Evolutionary conservation across 208 protist genomes (phyloP).

Genomic region (Trypanosoma avium): DNA sequence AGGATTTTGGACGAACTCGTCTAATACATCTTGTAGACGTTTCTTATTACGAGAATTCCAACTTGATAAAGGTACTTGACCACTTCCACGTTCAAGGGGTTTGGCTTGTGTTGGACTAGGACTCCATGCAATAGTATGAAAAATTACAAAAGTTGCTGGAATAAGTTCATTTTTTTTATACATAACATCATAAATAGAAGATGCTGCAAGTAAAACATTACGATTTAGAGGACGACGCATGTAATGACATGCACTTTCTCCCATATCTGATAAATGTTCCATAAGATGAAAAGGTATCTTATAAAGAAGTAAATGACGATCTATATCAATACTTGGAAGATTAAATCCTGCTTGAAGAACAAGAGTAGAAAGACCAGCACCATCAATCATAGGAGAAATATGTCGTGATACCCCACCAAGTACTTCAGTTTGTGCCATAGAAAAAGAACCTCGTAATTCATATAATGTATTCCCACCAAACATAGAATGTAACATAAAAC

Average conservation of each 20-base stretch:
- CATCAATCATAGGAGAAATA: slow-evolving; percentile 90
- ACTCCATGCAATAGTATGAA: slow-evolving; percentile 90
- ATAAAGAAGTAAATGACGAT: slow-evolving; percentile 86
- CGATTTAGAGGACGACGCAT: slow-evolving; percentile 62
- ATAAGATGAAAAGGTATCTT: slow-evolving; percentile 90
- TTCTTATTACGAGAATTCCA: slow-evolving; percentile 75
- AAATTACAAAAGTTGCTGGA: slow-evolving; percentile 91
- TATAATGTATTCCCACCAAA: slow-evolving; percentile 92
- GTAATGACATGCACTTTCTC: slow-evolving; percentile 82
- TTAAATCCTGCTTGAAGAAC: slow-evolving; percentile 86
- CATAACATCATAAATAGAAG: slow-evolving; percentile 83
- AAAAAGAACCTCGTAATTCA: slow-evolving; percentile 87
- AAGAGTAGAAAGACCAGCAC: slow-evolving; percentile 78
- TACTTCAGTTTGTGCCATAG: slow-evolving; percentile 84
- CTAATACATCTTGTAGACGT: slow-evolving; percentile 68
- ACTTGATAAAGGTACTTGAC: slow-evolving; percentile 64
- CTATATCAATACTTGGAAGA: slow-evolving; percentile 91
- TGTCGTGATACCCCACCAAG: slow-evolving; percentile 86
- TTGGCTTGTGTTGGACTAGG: slow-evolving; percentile 83
- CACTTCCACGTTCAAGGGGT: slow-evolving; percentile 79
- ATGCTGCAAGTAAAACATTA: slow-evolving; percentile 73
- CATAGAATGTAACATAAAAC: slow-evolving; percentile 82
- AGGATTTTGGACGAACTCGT: slow-evolving; percentile 84
- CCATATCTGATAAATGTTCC: slow-evolving; percentile 88
- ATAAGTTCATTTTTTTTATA: slow-evolving; percentile 84